Evolutionary conservation across 2,329 filamentous ascomycete species (phyloP).

Genomic region (Gaeumannomyces sp.): DNA sequence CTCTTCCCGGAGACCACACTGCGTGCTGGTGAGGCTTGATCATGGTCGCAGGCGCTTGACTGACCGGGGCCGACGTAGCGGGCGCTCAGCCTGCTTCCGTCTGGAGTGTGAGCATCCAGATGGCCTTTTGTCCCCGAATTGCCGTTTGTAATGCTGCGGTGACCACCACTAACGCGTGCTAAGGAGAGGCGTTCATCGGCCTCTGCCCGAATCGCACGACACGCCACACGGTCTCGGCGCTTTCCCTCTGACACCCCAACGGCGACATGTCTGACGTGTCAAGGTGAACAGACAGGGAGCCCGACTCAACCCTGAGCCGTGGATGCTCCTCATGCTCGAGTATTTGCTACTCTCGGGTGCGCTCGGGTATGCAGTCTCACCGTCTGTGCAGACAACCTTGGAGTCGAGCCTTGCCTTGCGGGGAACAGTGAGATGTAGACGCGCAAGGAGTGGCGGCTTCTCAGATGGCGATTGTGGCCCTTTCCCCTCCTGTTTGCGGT

Average conservation of each 20-base stretch:
- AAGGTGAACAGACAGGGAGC: not conserved
- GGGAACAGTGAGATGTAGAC: conserved; percentile 28
- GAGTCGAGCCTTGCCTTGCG: conserved; percentile 23
- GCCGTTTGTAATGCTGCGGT: not conserved
- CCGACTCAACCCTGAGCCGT: not conserved
- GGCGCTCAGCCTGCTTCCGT: not conserved
- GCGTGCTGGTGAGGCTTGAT: not conserved
- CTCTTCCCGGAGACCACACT: not conserved
- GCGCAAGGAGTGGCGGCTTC: conserved; percentile 28
- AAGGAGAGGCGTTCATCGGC: conserved; percentile 10
- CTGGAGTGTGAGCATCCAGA: not conserved
- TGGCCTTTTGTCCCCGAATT: not conserved
- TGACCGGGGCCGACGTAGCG: not conserved
- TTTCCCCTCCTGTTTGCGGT: not conserved
- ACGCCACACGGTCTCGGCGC: conserved; percentile 14
- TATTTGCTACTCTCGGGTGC: not conserved
- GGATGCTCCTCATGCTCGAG: not conserved
- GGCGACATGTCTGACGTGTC: not conserved
- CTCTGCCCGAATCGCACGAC: conserved; percentile 15
- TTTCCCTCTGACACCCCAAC: conserved; percentile 7
- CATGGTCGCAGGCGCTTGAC: not conserved
- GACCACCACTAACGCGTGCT: not conserved
- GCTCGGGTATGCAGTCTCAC: not conserved
- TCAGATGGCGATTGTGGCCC: conserved; percentile 4
- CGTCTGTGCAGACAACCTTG: conserved; percentile 15